Evolutionary conservation across 2,329 filamentous ascomycete species (phyloP).

Genomic region (Diatrype stigma): DNA sequence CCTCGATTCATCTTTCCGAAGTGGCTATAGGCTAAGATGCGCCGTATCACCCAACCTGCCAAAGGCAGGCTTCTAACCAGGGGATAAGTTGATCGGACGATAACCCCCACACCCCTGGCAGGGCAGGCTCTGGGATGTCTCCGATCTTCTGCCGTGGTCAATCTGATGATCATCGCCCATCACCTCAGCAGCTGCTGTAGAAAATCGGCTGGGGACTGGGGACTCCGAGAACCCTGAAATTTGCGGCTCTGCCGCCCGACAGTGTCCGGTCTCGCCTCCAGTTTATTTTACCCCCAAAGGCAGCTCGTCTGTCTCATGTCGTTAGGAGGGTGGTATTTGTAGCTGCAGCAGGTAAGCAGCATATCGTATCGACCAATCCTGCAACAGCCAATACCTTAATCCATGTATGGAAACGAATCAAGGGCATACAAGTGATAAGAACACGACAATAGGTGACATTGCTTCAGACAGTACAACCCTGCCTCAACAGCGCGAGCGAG

Average conservation of each 20-base stretch:
- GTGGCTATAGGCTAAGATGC: not conserved
- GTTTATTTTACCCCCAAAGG: not conserved
- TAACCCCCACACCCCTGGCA: not conserved
- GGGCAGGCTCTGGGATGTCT: not conserved
- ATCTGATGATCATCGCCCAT: not conserved
- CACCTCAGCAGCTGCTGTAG: not conserved
- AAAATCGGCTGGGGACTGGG: not conserved
- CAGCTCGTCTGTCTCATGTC: not conserved
- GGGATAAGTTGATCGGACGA: not conserved
- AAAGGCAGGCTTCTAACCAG: not conserved
- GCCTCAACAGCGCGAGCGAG: no score
- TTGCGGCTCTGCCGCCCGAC: not conserved
- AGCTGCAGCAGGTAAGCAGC: not conserved
- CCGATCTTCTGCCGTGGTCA: not conserved
- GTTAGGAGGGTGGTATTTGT: not conserved
- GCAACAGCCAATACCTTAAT: not conserved
- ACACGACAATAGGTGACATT: no score
- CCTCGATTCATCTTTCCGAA: not conserved
- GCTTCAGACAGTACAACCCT: no score
- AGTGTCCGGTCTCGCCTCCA: not conserved
- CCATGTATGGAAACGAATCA: not conserved
- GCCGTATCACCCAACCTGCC: not conserved
- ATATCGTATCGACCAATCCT: not conserved
- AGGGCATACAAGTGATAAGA: no score
- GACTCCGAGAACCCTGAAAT: not conserved